phyloP scores from a whole-genome alignment of 2,329 filamentous ascomycete genomes.

The Pseudogymnoascus sp. region DNA sequence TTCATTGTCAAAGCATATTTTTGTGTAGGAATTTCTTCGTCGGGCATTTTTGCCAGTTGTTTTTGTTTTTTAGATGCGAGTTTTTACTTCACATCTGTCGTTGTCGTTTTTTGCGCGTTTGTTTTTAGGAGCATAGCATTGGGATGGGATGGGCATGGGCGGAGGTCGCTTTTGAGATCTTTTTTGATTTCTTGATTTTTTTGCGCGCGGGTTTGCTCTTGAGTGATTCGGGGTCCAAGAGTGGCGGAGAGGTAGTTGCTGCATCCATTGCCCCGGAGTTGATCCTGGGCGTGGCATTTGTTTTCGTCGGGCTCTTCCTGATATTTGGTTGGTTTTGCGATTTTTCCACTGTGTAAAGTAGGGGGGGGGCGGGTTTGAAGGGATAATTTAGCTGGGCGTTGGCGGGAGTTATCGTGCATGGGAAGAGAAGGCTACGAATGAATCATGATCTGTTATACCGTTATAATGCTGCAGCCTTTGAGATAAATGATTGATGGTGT shows the following conservation, averaged over 20 bases:
- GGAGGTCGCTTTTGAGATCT: background rate
- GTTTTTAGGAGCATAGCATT: background rate
- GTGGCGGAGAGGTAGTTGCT: background rate
- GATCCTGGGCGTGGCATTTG: background rate
- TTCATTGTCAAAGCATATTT: background rate
- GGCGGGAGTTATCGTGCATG: slow-evolving; percentile 1
- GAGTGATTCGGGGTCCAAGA: background rate
- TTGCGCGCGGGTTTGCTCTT: background rate
- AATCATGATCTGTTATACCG: slow-evolving; percentile 2
- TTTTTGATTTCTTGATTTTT: background rate
- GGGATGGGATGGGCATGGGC: background rate
- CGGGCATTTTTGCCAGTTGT: background rate
- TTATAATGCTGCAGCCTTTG: background rate
- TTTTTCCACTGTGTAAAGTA: background rate
- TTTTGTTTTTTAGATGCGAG: slow-evolving; percentile 2
- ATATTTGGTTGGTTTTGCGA: slow-evolving; percentile 4
- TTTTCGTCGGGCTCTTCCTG: background rate
- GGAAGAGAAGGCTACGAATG: slow-evolving; percentile 5
- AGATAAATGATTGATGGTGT: background rate
- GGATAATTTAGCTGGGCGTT: slow-evolving; percentile 5
- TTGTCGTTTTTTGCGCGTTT: background rate
- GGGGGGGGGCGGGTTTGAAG: background rate
- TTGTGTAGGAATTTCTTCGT: background rate
- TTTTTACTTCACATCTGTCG: background rate
- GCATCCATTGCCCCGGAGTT: background rate